Conservation (phyloP, 208 protist species). For the Leishmania guyanensis region DNA sequence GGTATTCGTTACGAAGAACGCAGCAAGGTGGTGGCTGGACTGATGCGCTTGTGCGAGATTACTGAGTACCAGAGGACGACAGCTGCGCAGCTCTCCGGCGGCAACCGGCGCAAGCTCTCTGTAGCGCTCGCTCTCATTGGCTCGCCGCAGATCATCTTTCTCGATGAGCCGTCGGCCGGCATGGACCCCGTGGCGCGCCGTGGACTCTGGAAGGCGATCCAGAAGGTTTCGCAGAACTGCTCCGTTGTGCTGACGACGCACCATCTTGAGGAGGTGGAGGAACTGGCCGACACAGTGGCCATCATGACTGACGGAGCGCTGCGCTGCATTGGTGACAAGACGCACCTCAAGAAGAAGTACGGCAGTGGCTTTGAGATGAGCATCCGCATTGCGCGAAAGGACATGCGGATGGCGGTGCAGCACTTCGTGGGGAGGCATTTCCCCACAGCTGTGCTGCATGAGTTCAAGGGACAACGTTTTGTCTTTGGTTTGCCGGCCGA, state of each 20-base stretch:
- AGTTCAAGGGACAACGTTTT: slow-evolving; percentile 46
- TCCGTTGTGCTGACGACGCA: slow-evolving; percentile 92
- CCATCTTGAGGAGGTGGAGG: slow-evolving; percentile 93
- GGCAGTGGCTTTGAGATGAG: slow-evolving; percentile 66
- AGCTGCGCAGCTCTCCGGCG: neutral
- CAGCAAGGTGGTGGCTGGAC: slow-evolving; percentile 24
- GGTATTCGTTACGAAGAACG: slow-evolving; percentile 4
- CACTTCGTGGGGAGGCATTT: slow-evolving; percentile 45
- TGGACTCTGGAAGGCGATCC: slow-evolving; percentile 67
- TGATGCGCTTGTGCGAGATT: slow-evolving; percentile 38
- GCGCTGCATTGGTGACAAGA: neutral
- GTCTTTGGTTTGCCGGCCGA: slow-evolving; percentile 37
- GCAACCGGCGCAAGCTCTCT: too few species aligned
- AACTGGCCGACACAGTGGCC: slow-evolving; percentile 67
- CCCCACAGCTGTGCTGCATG: slow-evolving; percentile 30
- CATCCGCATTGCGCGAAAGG: slow-evolving; percentile 35
- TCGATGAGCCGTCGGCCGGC: too few species aligned
- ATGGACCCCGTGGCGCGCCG: slow-evolving; percentile 68
- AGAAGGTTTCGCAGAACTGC: slow-evolving; percentile 61
- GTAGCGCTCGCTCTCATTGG: too few species aligned
- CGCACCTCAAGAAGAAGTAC: slow-evolving; percentile 13
- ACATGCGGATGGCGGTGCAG: slow-evolving; percentile 31
- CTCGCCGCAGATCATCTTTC: too few species aligned
- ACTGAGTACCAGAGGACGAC: slow-evolving; percentile 33
- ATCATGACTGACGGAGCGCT: slow-evolving; percentile 87